These are phyloP conservation scores for Porphyra umbilicalis DNA, from an alignment of 31 red algal species.

Conservation along the genomic window DNA sequence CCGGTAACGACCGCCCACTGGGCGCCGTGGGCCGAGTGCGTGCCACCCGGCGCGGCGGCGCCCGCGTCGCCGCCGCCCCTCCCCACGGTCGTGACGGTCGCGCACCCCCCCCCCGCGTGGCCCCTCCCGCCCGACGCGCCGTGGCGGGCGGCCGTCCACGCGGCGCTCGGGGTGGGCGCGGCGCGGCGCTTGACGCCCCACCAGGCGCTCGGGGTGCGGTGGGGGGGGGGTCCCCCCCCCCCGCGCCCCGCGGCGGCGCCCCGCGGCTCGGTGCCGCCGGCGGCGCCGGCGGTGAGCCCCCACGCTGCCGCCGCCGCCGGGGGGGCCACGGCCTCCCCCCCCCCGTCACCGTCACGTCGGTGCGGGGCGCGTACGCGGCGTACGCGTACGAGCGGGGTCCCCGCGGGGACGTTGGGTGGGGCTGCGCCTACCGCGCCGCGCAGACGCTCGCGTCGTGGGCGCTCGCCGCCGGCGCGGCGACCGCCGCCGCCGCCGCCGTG, in stretches of 20 bases:
- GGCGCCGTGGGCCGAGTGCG: background rate
- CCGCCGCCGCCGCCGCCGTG: conserved; percentile 20
- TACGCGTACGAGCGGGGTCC: conserved; percentile 49
- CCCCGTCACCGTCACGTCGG: conserved; percentile 16
- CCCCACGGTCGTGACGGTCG: background rate
- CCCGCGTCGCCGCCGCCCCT: background rate
- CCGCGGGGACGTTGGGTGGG: conserved; percentile 70
- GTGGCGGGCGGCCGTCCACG: background rate
- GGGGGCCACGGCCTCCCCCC: background rate
- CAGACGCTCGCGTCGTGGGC: conserved; percentile 81
- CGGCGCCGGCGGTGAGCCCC: background rate
- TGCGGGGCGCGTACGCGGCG: conserved; percentile 38
- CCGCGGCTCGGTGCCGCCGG: background rate
- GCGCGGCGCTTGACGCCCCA: background rate
- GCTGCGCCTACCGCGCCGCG: conserved; percentile 85
- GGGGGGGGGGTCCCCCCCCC: background rate
- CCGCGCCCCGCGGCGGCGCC: background rate
- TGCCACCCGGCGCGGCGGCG: background rate
- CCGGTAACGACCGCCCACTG: background rate
- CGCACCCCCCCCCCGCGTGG: background rate
- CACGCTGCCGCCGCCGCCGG: background rate
- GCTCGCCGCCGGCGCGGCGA: conserved; percentile 16
- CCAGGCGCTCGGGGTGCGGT: background rate
- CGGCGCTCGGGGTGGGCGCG: background rate
- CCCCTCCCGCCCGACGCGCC: background rate